Conservation (phyloP, 2,329 filamentous ascomycete genomes). For the Pestalotiopsis sp. region DNA sequence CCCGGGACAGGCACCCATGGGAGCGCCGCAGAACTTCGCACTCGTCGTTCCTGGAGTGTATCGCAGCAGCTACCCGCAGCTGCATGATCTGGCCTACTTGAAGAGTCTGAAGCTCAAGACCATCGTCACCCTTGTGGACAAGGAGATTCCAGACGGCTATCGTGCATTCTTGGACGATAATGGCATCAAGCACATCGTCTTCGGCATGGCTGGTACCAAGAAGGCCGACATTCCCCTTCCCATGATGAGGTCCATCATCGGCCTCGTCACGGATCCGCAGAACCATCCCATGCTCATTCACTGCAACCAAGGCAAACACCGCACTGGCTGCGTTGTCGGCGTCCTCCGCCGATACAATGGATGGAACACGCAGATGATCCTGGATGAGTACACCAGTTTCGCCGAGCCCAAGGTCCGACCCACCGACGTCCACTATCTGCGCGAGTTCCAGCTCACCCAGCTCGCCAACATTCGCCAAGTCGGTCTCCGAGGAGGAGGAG, state of each 20-base stretch:
- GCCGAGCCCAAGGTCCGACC: slow-evolving; percentile 61
- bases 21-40: slow-evolving; percentile 70
- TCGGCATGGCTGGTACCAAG: slow-evolving; percentile 87
- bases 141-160: slow-evolving; percentile 56
- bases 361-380: slow-evolving; percentile 61
- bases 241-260: slow-evolving; percentile 71
- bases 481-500: slow-evolving; percentile 3
- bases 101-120: slow-evolving; percentile 70
- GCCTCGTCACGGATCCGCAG: slow-evolving; percentile 66
- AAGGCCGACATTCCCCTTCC: slow-evolving; percentile 67
- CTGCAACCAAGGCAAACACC: slow-evolving; percentile 93
- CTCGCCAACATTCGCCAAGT: slow-evolving; percentile 37
- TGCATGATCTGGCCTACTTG: slow-evolving; percentile 71
- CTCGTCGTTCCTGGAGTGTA: slow-evolving; percentile 74
- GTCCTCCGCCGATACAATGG: slow-evolving; percentile 73
- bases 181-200: slow-evolving; percentile 70
- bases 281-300: slow-evolving; percentile 85
- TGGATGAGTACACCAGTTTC: slow-evolving; percentile 74
- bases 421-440: slow-evolving; percentile 60
- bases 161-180: slow-evolving; percentile 63
- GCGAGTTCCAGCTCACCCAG: slow-evolving; percentile 43
- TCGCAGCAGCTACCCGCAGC: slow-evolving; percentile 76
- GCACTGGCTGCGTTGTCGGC: slow-evolving; percentile 86
- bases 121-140: slow-evolving; percentile 69
- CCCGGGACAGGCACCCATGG: neutral